Conservation (phyloP, 129 eudicot genomes). For the Flaveria trinervia region DNA sequence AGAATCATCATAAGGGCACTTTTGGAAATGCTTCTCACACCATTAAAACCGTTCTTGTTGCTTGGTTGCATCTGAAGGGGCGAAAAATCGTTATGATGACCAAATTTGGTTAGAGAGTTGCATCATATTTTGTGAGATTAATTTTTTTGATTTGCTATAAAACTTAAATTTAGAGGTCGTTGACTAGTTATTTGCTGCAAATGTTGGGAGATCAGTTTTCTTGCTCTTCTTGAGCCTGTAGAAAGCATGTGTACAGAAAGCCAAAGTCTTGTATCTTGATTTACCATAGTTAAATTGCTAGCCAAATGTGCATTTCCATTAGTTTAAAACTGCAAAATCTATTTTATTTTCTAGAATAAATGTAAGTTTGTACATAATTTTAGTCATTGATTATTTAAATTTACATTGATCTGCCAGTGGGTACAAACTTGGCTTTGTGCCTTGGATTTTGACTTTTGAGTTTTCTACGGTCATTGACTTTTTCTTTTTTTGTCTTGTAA, state of each 20-base stretch:
- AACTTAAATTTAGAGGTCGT: constrained; percentile 5
- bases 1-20: constrained; percentile 22
- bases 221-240: constrained; percentile 3
- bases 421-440: neutral
- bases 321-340: neutral
- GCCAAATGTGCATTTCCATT: constrained; percentile 1
- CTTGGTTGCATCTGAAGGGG: constrained; percentile 1
- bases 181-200: constrained; percentile 5
- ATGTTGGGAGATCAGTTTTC: neutral
- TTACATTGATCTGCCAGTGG: neutral
- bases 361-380: neutral
- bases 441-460: no score
- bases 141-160: constrained; percentile 2
- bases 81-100: constrained; percentile 5
- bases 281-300: neutral
- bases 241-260: constrained; percentile 16
- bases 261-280: neutral
- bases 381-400: neutral
- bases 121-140: constrained; percentile 14
- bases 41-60: constrained; percentile 1
- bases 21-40: neutral
- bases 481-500: no score
- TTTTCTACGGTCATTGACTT: no score
- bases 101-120: constrained; percentile 5
- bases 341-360: neutral